phyloP scores from a whole-genome alignment of 2,329 filamentous ascomycete species.

The Penicillium sp. region DNA sequence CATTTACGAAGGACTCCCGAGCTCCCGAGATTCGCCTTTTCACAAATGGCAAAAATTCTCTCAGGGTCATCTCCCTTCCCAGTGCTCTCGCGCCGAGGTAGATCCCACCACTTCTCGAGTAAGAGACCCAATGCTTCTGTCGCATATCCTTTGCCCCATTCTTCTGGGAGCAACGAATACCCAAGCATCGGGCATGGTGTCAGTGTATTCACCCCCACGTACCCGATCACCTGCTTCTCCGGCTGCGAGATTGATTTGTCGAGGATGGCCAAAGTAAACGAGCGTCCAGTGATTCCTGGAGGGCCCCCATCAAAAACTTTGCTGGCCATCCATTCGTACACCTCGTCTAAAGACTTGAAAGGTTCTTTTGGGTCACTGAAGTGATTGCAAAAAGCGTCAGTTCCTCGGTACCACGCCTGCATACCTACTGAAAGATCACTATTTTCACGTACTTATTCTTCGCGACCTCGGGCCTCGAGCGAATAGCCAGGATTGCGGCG shows the following conservation, averaged over 20 bases:
- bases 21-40: conserved; percentile 16
- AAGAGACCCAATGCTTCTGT: conserved; percentile 22
- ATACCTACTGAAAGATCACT: too few species aligned
- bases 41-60: conserved; percentile 17
- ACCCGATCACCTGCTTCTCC: conserved; percentile 16
- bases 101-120: conserved; percentile 22
- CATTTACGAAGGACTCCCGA: conserved; percentile 20
- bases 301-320: conserved; percentile 18
- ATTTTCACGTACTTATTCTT: conserved; percentile 15
- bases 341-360: conserved; percentile 18
- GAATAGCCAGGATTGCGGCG: conserved; percentile 19
- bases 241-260: conserved; percentile 14
- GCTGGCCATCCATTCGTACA: conserved; percentile 19
- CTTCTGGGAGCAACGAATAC: conserved; percentile 20
- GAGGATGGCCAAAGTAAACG: conserved; percentile 18
- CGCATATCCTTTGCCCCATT: conserved; percentile 24
- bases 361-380: conserved; percentile 19
- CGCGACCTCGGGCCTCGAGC: conserved; percentile 21
- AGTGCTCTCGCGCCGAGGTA: conserved; percentile 6
- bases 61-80: conserved; percentile 3
- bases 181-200: conserved; percentile 21
- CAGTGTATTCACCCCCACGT: conserved; percentile 18
- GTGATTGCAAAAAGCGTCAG: background rate
- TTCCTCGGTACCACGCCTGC: too few species aligned
- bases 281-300: conserved; percentile 14